Conservation (phyloP, 352 stramenopile species). For the Pythium chondricola region DNA sequence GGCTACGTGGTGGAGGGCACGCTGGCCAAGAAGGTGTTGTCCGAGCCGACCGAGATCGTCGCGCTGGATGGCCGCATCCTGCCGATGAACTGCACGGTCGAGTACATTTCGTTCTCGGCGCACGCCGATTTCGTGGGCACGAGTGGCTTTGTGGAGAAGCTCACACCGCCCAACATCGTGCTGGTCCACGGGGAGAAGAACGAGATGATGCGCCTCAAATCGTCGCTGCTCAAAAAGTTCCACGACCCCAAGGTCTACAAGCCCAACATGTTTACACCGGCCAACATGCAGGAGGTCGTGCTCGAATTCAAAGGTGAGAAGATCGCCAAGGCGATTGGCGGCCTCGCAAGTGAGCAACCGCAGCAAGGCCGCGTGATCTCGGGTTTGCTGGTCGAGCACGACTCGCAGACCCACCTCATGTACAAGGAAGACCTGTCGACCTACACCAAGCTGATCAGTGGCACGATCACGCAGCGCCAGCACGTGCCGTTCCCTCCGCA, state of each 20-base stretch:
- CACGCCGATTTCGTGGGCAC: slow-evolving; percentile 98
- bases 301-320: slow-evolving; percentile 87
- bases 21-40: slow-evolving; percentile 96
- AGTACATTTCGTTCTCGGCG: slow-evolving; percentile 97
- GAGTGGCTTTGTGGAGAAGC: slow-evolving; percentile 92
- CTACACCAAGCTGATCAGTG: slow-evolving; percentile 80
- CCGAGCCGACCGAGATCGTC: slow-evolving; percentile 93
- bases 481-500: slow-evolving; percentile 78
- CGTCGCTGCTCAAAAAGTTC: slow-evolving; percentile 87
- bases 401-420: slow-evolving; percentile 84
- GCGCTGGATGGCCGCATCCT: slow-evolving; percentile 92
- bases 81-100: slow-evolving; percentile 92
- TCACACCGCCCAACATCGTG: slow-evolving; percentile 92
- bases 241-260: slow-evolving; percentile 83
- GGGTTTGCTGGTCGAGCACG: slow-evolving; percentile 79
- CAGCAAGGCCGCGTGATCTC: slow-evolving; percentile 77
- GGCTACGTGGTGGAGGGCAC: slow-evolving; percentile 99
- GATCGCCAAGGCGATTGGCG: slow-evolving; percentile 82
- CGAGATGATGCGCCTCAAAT: slow-evolving; percentile 96
- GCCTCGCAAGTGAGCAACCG: slow-evolving; percentile 57
- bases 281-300: slow-evolving; percentile 86
- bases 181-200: slow-evolving; percentile 97
- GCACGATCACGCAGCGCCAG: slow-evolving; percentile 79
- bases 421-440: slow-evolving; percentile 78
- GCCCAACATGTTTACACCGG: slow-evolving; percentile 74